These are phyloP conservation scores for Quambalaria eucalypti DNA, from an alignment of 1,284 basidiomycete genomes.

Conservation along the genomic window DNA sequence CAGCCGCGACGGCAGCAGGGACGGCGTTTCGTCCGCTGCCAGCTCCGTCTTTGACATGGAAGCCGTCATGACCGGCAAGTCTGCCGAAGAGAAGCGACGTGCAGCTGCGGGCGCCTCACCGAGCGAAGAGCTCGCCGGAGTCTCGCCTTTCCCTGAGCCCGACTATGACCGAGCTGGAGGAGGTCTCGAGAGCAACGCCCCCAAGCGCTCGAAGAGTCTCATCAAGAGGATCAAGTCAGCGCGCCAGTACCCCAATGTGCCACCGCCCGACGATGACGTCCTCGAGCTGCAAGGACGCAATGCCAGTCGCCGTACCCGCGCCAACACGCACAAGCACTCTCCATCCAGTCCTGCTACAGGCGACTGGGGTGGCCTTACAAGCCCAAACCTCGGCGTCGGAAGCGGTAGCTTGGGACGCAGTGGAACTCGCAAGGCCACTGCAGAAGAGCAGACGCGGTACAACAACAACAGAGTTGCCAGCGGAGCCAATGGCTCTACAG, in stretches of 20 bases:
- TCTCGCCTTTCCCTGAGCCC: slow-evolving; percentile 31
- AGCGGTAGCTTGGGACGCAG: not conserved
- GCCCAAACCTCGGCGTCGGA: not conserved
- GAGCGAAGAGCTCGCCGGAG: slow-evolving; percentile 14
- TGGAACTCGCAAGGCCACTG: slow-evolving; percentile 1
- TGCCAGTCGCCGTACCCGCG: slow-evolving; percentile 10
- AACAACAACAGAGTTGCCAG: not conserved
- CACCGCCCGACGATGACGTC: slow-evolving; percentile 23
- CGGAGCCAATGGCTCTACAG: not conserved
- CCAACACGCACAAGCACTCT: slow-evolving; percentile 20
- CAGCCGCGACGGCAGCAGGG: slow-evolving; percentile 12
- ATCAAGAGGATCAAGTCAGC: slow-evolving; percentile 33
- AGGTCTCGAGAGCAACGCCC: slow-evolving; percentile 4
- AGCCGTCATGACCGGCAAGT: slow-evolving; percentile 36
- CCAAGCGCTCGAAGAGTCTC: slow-evolving; percentile 33
- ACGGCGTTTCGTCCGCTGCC: slow-evolving; percentile 26
- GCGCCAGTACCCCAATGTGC: slow-evolving; percentile 32
- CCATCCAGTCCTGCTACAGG: slow-evolving; percentile 23
- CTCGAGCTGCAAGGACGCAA: slow-evolving; percentile 7
- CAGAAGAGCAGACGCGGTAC: not conserved
- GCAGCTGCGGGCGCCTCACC: not conserved
- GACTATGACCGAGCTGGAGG: slow-evolving; percentile 14
- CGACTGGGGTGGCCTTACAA: not conserved
- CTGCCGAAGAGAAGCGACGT: not conserved
- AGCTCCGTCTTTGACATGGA: slow-evolving; percentile 40